phyloP scores from a whole-genome alignment of 768 basidiomycete genomes.

The Rickenella mellea region DNA sequence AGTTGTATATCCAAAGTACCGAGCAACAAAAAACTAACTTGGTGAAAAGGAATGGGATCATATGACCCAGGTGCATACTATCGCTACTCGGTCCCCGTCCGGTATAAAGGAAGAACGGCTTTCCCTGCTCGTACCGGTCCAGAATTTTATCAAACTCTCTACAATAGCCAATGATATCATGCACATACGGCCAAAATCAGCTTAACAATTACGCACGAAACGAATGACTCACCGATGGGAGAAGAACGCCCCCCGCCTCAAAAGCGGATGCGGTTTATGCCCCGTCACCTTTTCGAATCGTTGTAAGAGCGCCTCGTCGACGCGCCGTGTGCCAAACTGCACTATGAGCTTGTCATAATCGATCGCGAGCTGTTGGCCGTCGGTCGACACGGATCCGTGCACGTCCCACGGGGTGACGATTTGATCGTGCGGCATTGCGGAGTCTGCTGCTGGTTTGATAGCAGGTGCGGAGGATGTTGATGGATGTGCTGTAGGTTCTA shows the following conservation, averaged over 20 bases:
- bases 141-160: conserved; percentile 92
- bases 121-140: conserved; percentile 91
- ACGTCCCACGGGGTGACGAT: conserved; percentile 98
- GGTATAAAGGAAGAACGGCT: conserved; percentile 97
- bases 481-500: too few relatives aligned
- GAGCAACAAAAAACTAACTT: conserved; percentile 46
- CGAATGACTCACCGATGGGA: conserved; percentile 72
- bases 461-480: conserved; percentile 8
- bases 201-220: not conserved
- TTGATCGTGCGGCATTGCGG: conserved; percentile 42
- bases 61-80: conserved; percentile 95
- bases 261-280: conserved; percentile 73
- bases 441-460: conserved; percentile 18
- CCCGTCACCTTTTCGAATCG: conserved; percentile 92
- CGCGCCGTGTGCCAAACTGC: conserved; percentile 85
- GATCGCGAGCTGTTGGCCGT: conserved; percentile 88
- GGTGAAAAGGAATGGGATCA: conserved; percentile 95
- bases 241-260: conserved; percentile 93
- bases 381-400: conserved; percentile 76
- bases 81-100: conserved; percentile 94
- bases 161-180: conserved; percentile 5
- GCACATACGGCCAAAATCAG: not conserved
- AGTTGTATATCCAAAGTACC: not conserved
- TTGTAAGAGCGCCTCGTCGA: conserved; percentile 68
- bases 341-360: conserved; percentile 93